Base-by-base conservation (phyloP, 2,329 filamentous ascomycete genomes). In the Blumeria graminis region DNA sequence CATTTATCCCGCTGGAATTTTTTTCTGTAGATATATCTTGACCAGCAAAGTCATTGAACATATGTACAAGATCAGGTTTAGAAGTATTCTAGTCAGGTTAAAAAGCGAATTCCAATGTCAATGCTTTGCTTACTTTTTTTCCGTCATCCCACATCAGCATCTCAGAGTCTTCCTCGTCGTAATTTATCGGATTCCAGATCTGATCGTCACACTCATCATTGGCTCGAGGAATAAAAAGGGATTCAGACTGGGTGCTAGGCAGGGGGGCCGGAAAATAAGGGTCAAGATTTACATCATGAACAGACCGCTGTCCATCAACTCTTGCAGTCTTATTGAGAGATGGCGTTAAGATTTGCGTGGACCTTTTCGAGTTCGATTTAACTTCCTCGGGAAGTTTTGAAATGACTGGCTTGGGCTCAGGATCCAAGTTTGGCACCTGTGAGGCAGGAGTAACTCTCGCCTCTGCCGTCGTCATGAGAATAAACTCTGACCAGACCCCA, bases 391-490 rank as follows among this genome's bases (percentile, higher is more conserved):
- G 58, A 53, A 62, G 63, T 58, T 61, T 28, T 28, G 22, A 28
- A 60, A 55, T 61, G 59, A 36, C 65, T 66, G 1, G 64, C 63
- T 33, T 34, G 57, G 56, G 57, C 58, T 60, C 64, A 59, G 22
- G 61, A 57, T 3, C 56, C 57, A 56, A 28, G 22, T 28, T 28
- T 28, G 22, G 22, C 22, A 4, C 22, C 22, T 62, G 62, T 46
- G 62, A 61, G 18, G 60, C 58, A 6, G 65, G 65, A 46, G 56
- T 57, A 16, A 58, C 61, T 56, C 64, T 63, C 14, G 60, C 72
- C 61, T 87, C 83, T 13, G 84, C 85, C 8, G 84, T 79, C 0
- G 85, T 90, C 84, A 88, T 89, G 58, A 90, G 74, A 46, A 87
- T 82, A 62, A 88, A 89, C 61, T 89, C 82, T 67, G 81, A 86